Evolutionary conservation across 2,329 filamentous ascomycete species (phyloP), one percentile per base, ranked within the genome.

Genomic region (Sclerotinia glacialis): DNA sequence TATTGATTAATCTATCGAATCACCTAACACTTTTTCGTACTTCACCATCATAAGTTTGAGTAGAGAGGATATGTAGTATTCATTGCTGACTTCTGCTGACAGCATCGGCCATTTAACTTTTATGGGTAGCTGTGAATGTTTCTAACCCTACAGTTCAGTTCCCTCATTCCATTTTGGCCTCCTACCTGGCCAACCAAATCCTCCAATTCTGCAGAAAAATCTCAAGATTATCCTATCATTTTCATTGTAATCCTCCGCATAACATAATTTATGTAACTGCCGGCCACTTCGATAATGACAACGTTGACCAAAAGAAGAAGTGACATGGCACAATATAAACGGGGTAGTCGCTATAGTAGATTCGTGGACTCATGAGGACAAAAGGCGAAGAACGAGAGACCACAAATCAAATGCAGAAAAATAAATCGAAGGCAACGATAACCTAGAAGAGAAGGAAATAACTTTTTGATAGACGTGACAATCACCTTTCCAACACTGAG

Each of bases 341-440:
- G 71, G 75, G 75, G 75, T 77, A 76, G 74, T 76, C 75, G 75
- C 75, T 75, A 72, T 76, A 77, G 74, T 73, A 76, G 74, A 77
- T 76, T 77, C 75, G 75, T 77, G 70, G 72, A 71, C 72, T 75
- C 75, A 74, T 77, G 67, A 77, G 67, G 71, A 74, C 67, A 66
- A 72, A 70, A 71, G 67, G 56, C 55, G 66, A 69, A 69, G 68
- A 73, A 73, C 65, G 73, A 73, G 68, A 73, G 69, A 70, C 68
- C 70, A 66, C 72, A 66, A 73, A 71, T 72, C 70, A 70, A 72
- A 72, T 69, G 66, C 70, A 66, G 65, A 69, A 68, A 68, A 68
- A 67, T 52, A 60, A 71, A 71, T 71, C 71, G 73, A 67, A 69
- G 70, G 71, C 71, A 66, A 74, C 67, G 65, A 74, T 72, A 71